Evolutionary conservation across 345 rosid genomes (phyloP).

Genomic region (Hibiscus tridactylites): DNA sequence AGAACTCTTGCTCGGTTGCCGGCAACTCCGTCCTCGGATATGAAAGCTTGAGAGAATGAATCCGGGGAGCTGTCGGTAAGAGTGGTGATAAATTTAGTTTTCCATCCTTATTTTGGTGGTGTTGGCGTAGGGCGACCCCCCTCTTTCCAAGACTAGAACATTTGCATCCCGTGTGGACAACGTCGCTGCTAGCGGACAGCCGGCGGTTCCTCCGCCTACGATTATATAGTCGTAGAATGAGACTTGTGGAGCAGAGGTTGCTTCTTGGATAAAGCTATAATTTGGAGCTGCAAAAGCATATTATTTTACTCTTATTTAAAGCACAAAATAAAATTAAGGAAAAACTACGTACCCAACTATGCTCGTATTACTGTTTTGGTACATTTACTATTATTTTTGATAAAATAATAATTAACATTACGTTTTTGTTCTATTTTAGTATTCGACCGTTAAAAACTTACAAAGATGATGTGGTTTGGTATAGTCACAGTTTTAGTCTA

Average conservation of each 20-base stretch:
- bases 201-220: slow-evolving; percentile 71
- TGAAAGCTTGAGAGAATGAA: slow-evolving; percentile 48
- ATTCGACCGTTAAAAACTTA: too few species aligned
- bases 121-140: slow-evolving; percentile 42
- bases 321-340: background rate
- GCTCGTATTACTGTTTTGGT: too few species aligned
- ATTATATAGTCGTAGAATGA: slow-evolving; percentile 49
- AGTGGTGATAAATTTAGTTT: slow-evolving; percentile 28
- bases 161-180: slow-evolving; percentile 36
- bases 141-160: slow-evolving; percentile 64
- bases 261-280: slow-evolving; percentile 47
- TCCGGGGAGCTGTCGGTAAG: slow-evolving; percentile 25
- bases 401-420: too few species aligned
- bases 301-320: background rate
- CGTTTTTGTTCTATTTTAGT: too few species aligned
- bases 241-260: slow-evolving; percentile 33
- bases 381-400: too few species aligned
- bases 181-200: slow-evolving; percentile 71
- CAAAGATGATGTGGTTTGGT: too few species aligned
- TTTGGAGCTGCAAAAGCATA: slow-evolving; percentile 30
- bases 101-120: slow-evolving; percentile 28
- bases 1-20: slow-evolving; percentile 64
- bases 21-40: slow-evolving; percentile 63
- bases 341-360: too few species aligned
- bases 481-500: too few species aligned